Percentiles rank a stretch among this genome's conserved stretches.
Conservation (phyloP, 2,329 filamentous ascomycete species). For the Verticillium nonalfalfae region DNA sequence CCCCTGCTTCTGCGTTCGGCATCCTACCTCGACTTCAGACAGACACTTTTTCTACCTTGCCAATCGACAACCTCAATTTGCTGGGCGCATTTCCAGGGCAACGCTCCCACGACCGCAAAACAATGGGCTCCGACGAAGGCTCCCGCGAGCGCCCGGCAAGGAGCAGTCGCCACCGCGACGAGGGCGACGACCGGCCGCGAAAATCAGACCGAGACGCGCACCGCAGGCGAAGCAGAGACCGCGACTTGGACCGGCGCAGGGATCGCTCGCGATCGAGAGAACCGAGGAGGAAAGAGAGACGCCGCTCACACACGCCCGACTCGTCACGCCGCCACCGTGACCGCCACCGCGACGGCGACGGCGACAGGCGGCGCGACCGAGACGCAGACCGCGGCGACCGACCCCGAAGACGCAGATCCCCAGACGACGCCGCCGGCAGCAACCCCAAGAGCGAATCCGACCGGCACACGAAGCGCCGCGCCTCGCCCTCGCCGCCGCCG, state of each 20-base stretch:
- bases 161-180: constrained; percentile 1
- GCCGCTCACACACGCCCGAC: constrained; percentile 8
- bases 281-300: constrained; percentile 2
- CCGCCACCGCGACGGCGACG: constrained; percentile 11
- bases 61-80: neutral
- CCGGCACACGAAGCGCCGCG: constrained; percentile 4
- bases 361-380: constrained; percentile 19
- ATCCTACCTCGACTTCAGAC: neutral
- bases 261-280: constrained; percentile 5
- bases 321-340: constrained; percentile 3
- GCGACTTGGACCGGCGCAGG: constrained; percentile 3
- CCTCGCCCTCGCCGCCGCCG: constrained; percentile 1
- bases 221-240: constrained; percentile 7
- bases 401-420: constrained; percentile 15
- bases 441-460: constrained; percentile 12
- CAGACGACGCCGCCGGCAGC: constrained; percentile 17
- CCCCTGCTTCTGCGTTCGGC: neutral
- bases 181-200: constrained; percentile 1
- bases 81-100: too few species aligned
- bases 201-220: constrained; percentile 2
- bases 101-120: neutral
- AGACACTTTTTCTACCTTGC: neutral
- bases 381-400: constrained; percentile 7
- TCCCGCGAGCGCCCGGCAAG: constrained; percentile 4
- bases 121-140: constrained; percentile 10